Base-by-base conservation (phyloP, 257 asterid species). In the Anisodus acutangulus region DNA sequence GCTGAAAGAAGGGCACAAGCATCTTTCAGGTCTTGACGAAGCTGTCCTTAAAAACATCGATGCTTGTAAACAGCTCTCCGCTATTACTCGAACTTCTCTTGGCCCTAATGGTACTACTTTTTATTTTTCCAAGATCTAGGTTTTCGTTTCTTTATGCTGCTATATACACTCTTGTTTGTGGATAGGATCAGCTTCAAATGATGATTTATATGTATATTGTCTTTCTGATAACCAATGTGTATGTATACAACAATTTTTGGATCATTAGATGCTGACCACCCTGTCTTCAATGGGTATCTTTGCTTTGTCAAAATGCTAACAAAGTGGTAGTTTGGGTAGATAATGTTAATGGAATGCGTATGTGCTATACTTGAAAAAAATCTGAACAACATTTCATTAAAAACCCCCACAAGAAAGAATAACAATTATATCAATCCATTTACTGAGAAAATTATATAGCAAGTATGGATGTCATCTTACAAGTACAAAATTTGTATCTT, bases 1-100 rank as follows among this genome's bases (percentile, higher is more conserved):
- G 99, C 94, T 95, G 8, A 97, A 95, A 85, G 99, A 97, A 83
- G 99, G 98, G 11, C 97, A 95, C 88, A 94, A 93, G 51, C 98
- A 97, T 87, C 90, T 95, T 67, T 97, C 99, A 0, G 99, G 99
- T 3, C 93, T 97, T 22, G 99, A 97, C 15, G 99, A 97, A 92
- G 99, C 99, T 41, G 98, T 97, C 31, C 41, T 97, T 9, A 97
- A 93, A 90, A 97, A 97, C 93, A 93, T 97, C 86, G 98, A 95
- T 16, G 98, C 99, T 88, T 95, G 98, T 94, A 97, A 93, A 85
- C 98, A 97, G 86, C 98, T 97, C 83, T 93, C 99, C 43, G 86
- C 93, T 70, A 97, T 97, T 85, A 95, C 98, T 45, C 95, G 98
- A 85, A 97, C 98, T 39, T 97, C 99, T 64, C 97, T 93, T 85